phyloP scores from a whole-genome alignment of 306 rosid genomes.

The Erythrophleum fordii region DNA sequence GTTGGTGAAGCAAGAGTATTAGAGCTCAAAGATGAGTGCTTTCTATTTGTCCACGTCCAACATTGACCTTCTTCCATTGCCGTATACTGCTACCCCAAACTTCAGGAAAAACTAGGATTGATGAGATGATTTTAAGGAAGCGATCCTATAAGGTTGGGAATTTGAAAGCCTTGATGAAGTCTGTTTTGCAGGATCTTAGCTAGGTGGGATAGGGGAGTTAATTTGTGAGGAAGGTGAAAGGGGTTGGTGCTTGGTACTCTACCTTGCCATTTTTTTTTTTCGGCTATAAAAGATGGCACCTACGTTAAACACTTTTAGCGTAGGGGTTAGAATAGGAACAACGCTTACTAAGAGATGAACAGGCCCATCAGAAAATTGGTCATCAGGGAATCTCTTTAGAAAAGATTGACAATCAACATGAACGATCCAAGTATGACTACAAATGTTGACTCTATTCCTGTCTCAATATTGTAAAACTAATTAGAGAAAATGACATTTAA shows the following conservation, averaged over 20 bases:
- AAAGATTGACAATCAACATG: neutral
- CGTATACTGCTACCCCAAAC: neutral
- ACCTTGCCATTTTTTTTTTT: neutral
- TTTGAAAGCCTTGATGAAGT: conserved; percentile 2
- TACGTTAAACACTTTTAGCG: neutral
- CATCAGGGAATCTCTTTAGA: neutral
- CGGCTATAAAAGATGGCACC: neutral
- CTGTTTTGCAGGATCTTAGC: neutral
- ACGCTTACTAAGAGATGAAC: neutral
- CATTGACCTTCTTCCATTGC: conserved; percentile 62
- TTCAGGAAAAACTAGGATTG: neutral
- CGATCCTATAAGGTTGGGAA: neutral
- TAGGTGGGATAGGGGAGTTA: neutral
- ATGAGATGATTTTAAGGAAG: neutral
- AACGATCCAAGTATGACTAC: neutral
- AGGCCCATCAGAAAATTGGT: neutral
- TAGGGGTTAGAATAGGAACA: neutral
- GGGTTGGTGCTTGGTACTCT: neutral
- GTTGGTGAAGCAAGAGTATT: conserved; percentile 18
- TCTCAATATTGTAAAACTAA: neutral
- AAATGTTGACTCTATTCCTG: neutral
- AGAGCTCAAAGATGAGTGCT: conserved; percentile 39
- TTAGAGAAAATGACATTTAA: too few species aligned
- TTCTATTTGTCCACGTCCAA: conserved; percentile 65
- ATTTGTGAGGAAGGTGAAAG: neutral